phyloP scores from a whole-genome alignment of 2,329 filamentous ascomycete species.

The Westerdykella aurantiaca region DNA sequence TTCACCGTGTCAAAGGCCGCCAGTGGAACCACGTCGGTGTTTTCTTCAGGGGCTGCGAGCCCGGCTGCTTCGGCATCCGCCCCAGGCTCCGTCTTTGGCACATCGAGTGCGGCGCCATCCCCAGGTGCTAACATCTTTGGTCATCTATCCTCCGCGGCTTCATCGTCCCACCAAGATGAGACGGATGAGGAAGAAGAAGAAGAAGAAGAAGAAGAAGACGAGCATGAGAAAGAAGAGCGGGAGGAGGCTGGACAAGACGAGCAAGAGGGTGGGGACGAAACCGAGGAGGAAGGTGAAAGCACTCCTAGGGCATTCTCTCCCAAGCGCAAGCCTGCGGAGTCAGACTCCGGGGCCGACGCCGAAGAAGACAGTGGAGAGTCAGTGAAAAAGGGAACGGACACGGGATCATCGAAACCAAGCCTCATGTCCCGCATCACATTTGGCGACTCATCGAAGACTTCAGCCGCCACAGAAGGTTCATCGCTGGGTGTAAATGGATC shows the following conservation, averaged over 20 bases:
- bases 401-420: constrained; percentile 12
- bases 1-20: constrained; percentile 3
- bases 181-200: constrained; percentile 23
- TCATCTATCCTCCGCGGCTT: constrained; percentile 30
- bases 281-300: constrained; percentile 3
- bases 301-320: constrained; percentile 5
- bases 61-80: constrained; percentile 26
- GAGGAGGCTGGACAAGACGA: constrained; percentile 9
- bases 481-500: constrained; percentile 10
- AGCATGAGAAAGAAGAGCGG: constrained; percentile 5
- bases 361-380: constrained; percentile 17
- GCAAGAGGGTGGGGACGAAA: not conserved
- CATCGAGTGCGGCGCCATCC: constrained; percentile 15
- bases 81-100: constrained; percentile 29
- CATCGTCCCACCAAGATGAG: constrained; percentile 24
- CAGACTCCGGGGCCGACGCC: constrained; percentile 20
- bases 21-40: constrained; percentile 22
- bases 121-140: constrained; percentile 28
- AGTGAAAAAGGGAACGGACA: constrained; percentile 17
- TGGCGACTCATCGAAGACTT: constrained; percentile 9
- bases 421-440: constrained; percentile 28
- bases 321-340: constrained; percentile 21
- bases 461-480: constrained; percentile 4
- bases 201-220: constrained; percentile 11
- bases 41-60: constrained; percentile 22